Base-by-base conservation (phyloP, 108 stramenopile species). In the Stephanodiscus triporus region DNA sequence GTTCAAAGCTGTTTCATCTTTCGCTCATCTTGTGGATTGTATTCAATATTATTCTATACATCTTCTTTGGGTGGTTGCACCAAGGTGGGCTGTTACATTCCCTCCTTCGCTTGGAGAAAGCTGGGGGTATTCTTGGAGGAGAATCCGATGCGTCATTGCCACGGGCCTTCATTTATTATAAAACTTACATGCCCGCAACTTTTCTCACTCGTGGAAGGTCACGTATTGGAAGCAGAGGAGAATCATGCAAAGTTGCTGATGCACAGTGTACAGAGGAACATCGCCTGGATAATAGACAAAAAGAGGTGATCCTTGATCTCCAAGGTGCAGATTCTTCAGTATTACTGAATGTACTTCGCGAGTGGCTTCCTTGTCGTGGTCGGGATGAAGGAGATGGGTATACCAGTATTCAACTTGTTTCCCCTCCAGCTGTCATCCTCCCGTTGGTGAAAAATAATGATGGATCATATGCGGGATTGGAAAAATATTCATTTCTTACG, bases 101-200 rank as follows among this genome's bases (percentile, higher is more conserved):
- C 6, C 45, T 88, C 19, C 48, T 90, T 43, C 76, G 42, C 55
- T 65, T 57, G 49, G 56, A 58, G 34, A 14, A 26, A 20, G 72
- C 8, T 8, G 29, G n/a, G 24, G 53, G 48, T 54, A 23, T 59
- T 17, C 1, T 30, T 34, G 16, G 34, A 13, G 37, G 45, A 22
- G 23, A 61, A 27, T 32, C 26, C 11, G 29, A 62, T 56, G 42
- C 22, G 36, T 36, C 53, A 5, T 40, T 59, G 37, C 73, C 80
- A 30, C 47, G 55, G 8, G 55, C 77, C 14, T 40, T 86, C 42
- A 81, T 93, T 13, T 93, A 81, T 70, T 86, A 78, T 45, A 81
- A 80, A 26, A 91, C 92, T 16, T 93, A 93, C 72, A 93, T 91
- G 92, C 89, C 88, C 19, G 89, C 92, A 30, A 84, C 87, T 4